A percentile compares a stretch with the other conserved stretches of the same genome.
Evolutionary conservation across 768 basidiomycete species (phyloP).

Genomic region (Macrolepiota fuliginosa): DNA sequence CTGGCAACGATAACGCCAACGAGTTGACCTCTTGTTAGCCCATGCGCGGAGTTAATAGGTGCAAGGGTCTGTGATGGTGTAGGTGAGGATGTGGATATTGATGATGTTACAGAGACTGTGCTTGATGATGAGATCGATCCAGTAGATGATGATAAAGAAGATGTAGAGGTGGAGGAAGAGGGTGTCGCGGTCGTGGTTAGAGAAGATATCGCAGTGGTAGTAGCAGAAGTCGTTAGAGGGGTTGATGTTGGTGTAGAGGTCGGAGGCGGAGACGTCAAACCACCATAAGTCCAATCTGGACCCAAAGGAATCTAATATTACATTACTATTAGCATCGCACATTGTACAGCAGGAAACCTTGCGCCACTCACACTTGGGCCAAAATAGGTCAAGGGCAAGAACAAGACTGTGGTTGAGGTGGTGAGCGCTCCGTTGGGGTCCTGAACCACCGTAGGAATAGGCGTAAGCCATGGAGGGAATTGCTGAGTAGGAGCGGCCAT

Average conservation of each 20-base stretch:
- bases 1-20: conserved; percentile 60
- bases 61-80: conserved; percentile 18
- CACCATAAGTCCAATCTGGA: conserved; percentile 71
- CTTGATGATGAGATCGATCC: conserved; percentile 27
- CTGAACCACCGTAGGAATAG: conserved; percentile 48
- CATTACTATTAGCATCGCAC: conserved; percentile 3
- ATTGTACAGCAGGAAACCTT: neutral
- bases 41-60: conserved; percentile 13
- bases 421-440: conserved; percentile 50
- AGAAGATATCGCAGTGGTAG: conserved; percentile 26
- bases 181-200: conserved; percentile 20
- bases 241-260: conserved; percentile 29
- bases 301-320: conserved; percentile 67
- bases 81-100: conserved; percentile 22
- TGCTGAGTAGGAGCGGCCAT: conserved; percentile 67
- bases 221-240: conserved; percentile 23
- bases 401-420: conserved; percentile 56
- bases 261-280: conserved; percentile 57
- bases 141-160: conserved; percentile 21
- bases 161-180: conserved; percentile 21
- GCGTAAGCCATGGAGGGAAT: conserved; percentile 72
- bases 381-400: conserved; percentile 75
- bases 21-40: conserved; percentile 38
- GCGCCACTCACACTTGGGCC: conserved; percentile 70
- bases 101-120: conserved; percentile 25